Conservation (phyloP, 129 eudicot genomes). For the Chrysanthemum lavandulifolium region DNA sequence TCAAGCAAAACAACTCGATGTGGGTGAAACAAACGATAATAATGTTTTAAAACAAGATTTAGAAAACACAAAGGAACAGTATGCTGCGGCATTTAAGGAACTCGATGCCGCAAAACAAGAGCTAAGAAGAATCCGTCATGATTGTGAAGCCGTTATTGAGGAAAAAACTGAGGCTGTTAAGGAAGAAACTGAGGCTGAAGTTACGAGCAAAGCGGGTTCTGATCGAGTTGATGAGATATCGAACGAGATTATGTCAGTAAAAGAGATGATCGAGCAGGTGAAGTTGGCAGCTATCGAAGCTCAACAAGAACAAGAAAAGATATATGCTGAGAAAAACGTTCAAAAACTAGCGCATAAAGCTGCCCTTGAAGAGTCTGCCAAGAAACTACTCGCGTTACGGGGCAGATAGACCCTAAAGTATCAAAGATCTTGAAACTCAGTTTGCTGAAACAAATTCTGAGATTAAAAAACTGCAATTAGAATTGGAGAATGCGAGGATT, state of each 20-base stretch:
- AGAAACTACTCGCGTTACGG: conserved; percentile 55
- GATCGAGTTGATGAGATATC: conserved; percentile 58
- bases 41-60: conserved; percentile 38
- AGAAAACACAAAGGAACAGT: conserved; percentile 48
- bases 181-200: conserved; percentile 62
- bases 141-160: conserved; percentile 44
- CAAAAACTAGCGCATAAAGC: conserved; percentile 62
- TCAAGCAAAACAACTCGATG: conserved; percentile 53
- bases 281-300: conserved; percentile 50
- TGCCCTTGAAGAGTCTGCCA: conserved; percentile 62
- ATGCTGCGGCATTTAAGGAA: conserved; percentile 50
- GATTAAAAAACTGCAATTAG: conserved; percentile 46
- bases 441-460: conserved; percentile 50
- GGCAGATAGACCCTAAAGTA: conserved; percentile 54
- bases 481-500: conserved; percentile 49
- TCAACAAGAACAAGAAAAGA: conserved; percentile 56
- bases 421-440: conserved; percentile 49
- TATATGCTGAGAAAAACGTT: conserved; percentile 59
- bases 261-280: conserved; percentile 58
- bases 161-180: conserved; percentile 46
- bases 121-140: conserved; percentile 58
- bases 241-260: conserved; percentile 50
- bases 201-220: conserved; percentile 41
- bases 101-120: conserved; percentile 79
- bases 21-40: conserved; percentile 31